Evolutionary conservation across 2,329 filamentous ascomycete species (phyloP), one percentile per base, ranked within the genome.

Genomic region (Pyrenochaeta sp.): DNA sequence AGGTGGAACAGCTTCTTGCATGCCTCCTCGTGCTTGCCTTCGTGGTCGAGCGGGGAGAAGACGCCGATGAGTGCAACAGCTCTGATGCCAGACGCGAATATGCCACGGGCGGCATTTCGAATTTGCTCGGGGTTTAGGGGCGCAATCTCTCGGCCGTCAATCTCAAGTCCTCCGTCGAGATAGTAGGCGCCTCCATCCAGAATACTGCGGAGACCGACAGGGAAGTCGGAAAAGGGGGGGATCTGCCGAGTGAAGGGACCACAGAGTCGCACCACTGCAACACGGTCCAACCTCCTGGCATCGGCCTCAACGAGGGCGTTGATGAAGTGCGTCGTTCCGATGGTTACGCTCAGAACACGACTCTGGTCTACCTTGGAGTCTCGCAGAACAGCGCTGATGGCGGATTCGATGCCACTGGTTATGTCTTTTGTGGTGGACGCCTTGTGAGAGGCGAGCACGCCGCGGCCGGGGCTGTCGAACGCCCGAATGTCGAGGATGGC

Each of bases 291-390:
- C 1, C 81, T 77, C 1, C 76, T 64, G 7, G 74, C 74, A 54
- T 86, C 83, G 37, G 80, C 75, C 65, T 86, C 82, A 1, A 86
- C 75, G 2, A 86, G 81, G 7, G 83, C 83, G 54, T 86, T 87
- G 61, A 86, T 78, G 60, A 86, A 86, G 54, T 86, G 83, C 0
- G 84, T 86, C 1, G 81, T 83, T 7, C 60, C 60, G 27, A 63
- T 58, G 2, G 55, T 58, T 12, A 61, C 60, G 30, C 51, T 58
- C 1, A 43, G 33, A 9, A 60, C 49, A 14, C 47, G 41, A 31
- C 27, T 43, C 5, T 33, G 44, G 12, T 49, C 29, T 27, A 60
- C 43, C 11, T 35, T 41, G 1, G 49, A 46, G 12, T 73, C 56
- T 4, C 69, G 57, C 12, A 80, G 62, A 5, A 79, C 71, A 29